These are phyloP conservation scores for Leccinum sublutescens DNA, from an alignment of 768 basidiomycete genomes.

Conservation along the genomic window DNA sequence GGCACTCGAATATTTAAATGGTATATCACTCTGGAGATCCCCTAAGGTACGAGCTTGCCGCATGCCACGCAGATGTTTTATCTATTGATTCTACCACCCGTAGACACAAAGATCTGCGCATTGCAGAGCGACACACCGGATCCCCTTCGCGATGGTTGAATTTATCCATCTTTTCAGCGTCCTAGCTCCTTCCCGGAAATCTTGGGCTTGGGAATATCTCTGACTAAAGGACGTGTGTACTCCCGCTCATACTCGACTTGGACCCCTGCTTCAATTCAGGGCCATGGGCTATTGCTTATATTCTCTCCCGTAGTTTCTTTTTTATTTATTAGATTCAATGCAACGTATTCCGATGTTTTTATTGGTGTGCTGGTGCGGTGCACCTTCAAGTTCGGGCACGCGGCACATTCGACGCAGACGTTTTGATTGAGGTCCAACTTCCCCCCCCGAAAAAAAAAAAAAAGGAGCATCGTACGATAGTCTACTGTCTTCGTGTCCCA, in stretches of 20 bases:
- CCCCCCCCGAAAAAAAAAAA: background rate
- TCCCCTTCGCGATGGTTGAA: background rate
- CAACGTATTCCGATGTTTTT: background rate
- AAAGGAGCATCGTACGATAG: background rate
- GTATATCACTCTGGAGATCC: background rate
- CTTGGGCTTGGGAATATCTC: background rate
- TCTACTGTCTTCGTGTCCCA: background rate
- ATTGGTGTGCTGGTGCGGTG: background rate
- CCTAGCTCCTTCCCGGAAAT: background rate
- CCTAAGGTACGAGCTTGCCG: background rate
- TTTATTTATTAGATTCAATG: background rate
- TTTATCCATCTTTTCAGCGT: constrained; percentile 1
- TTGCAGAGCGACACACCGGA: background rate
- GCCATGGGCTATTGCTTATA: background rate
- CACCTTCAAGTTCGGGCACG: background rate
- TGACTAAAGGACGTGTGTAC: no score
- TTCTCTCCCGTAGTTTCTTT: background rate
- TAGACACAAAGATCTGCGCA: constrained; percentile 11
- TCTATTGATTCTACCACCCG: constrained; percentile 9
- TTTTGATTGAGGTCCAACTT: background rate
- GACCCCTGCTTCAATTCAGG: background rate
- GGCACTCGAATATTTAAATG: background rate
- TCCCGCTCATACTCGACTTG: background rate
- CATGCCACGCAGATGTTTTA: constrained; percentile 7
- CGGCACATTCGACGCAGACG: background rate